Evolutionary conservation across 2,329 filamentous ascomycete species (phyloP).

Genomic region (Phaeosphaeriaceae sp.): DNA sequence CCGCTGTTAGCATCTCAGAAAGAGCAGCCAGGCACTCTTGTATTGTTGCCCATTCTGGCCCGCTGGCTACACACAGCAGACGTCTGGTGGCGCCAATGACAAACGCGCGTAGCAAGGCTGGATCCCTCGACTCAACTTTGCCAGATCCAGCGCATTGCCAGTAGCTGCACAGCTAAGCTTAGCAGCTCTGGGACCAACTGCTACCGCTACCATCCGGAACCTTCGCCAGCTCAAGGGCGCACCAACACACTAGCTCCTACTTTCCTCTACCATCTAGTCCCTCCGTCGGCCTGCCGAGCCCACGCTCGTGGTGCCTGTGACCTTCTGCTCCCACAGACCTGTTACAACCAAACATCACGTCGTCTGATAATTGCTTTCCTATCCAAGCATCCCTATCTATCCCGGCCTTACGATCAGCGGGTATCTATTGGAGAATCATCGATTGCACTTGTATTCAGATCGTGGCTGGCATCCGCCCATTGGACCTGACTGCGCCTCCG

Average conservation of each 20-base stretch:
- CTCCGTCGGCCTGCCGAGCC: neutral
- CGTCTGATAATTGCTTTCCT: neutral
- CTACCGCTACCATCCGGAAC: slow-evolving; percentile 21
- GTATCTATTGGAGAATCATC: neutral
- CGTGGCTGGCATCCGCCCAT: neutral
- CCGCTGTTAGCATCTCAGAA: neutral
- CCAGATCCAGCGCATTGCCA: slow-evolving; percentile 10
- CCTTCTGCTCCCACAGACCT: neutral
- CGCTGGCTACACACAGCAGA: slow-evolving; percentile 35
- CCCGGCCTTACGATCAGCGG: neutral
- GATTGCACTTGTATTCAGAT: neutral
- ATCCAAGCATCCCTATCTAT: neutral
- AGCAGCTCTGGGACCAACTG: slow-evolving; percentile 14
- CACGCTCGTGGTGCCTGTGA: slow-evolving; percentile 1
- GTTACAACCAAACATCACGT: neutral
- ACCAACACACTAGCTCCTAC: neutral
- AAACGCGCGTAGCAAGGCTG: slow-evolving; percentile 21
- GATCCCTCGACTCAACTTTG: slow-evolving; percentile 13
- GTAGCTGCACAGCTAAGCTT: neutral
- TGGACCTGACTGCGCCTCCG: neutral
- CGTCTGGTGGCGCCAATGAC: slow-evolving; percentile 18
- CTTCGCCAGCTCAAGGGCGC: slow-evolving; percentile 1
- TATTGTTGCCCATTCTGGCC: slow-evolving; percentile 15
- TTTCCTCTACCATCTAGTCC: neutral
- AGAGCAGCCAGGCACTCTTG: neutral